Conservation (phyloP, 108 stramenopile genomes). For the Fragilaria crotonensis region DNA sequence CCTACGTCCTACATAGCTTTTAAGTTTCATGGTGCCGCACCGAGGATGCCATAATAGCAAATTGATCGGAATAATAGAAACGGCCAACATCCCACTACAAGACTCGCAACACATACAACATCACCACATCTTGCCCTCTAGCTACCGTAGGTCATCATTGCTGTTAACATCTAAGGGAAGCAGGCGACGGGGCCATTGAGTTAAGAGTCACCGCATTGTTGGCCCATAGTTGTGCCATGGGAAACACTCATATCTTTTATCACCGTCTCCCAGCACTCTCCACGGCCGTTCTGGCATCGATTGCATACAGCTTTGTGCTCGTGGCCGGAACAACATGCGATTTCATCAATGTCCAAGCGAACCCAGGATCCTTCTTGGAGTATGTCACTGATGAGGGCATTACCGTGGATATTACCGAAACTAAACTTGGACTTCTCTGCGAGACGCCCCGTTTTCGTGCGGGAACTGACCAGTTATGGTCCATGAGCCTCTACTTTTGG, state of each 20-base stretch:
- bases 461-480: slow-evolving; percentile 11
- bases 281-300: slow-evolving; percentile 13
- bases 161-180: no score
- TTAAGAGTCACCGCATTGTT: neutral
- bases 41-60: no score
- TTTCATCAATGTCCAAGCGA: slow-evolving; percentile 20
- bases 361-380: slow-evolving; percentile 10
- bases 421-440: slow-evolving; percentile 19
- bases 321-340: slow-evolving; percentile 16
- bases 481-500: slow-evolving; percentile 8
- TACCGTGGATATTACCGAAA: neutral
- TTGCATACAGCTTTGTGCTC: slow-evolving; percentile 10
- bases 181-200: no score
- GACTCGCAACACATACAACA: no score
- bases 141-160: no score
- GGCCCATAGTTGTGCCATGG: neutral
- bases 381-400: slow-evolving; percentile 5
- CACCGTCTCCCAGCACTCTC: slow-evolving; percentile 22
- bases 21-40: no score
- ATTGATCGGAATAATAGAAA: no score
- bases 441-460: slow-evolving; percentile 14
- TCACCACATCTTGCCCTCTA: no score
- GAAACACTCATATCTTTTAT: slow-evolving; percentile 6
- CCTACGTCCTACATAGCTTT: no score
- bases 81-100: no score